Conservation (phyloP, 176 grass and related monocot species). For the Tuctoria greenei region DNA sequence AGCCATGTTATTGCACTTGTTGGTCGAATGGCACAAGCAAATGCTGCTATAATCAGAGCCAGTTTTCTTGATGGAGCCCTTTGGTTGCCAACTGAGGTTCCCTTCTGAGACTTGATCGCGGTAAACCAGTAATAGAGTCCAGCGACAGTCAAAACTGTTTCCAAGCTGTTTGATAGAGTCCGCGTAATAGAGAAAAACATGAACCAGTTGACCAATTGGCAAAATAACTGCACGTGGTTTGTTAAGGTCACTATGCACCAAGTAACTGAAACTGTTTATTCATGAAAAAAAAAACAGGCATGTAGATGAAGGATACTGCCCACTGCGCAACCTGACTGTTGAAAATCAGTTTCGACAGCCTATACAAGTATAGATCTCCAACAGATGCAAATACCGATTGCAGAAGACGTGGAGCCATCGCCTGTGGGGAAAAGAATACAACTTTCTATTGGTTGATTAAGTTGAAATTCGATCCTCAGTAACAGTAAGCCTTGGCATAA, state of each 20-base stretch:
- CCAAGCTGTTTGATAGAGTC: slow-evolving; percentile 89
- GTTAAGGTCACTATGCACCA: slow-evolving; percentile 52
- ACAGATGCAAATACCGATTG: slow-evolving; percentile 74
- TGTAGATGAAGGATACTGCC: slow-evolving; percentile 64
- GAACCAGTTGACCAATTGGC: slow-evolving; percentile 89
- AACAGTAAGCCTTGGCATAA: background rate
- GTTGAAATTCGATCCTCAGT: background rate
- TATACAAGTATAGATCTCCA: slow-evolving; percentile 85
- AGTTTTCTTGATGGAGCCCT: slow-evolving; percentile 63
- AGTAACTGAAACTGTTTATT: background rate
- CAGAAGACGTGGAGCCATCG: slow-evolving; percentile 71
- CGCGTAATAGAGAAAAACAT: slow-evolving; percentile 86
- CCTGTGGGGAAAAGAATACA: slow-evolving; percentile 36
- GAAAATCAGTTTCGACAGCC: slow-evolving; percentile 82
- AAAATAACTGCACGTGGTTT: slow-evolving; percentile 58
- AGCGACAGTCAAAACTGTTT: slow-evolving; percentile 74
- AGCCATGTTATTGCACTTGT: slow-evolving; percentile 95
- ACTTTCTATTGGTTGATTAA: too few species aligned
- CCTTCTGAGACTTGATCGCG: slow-evolving; percentile 46
- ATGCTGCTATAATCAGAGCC: slow-evolving; percentile 65
- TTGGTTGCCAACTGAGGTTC: slow-evolving; percentile 33
- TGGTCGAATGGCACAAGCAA: slow-evolving; percentile 85
- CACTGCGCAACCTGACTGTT: slow-evolving; percentile 64
- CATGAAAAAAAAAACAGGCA: background rate
- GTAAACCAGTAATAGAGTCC: slow-evolving; percentile 85